These are phyloP conservation scores for Malassezia caprae DNA, from an alignment of 1,284 basidiomycete species.

Conservation along the genomic window DNA sequence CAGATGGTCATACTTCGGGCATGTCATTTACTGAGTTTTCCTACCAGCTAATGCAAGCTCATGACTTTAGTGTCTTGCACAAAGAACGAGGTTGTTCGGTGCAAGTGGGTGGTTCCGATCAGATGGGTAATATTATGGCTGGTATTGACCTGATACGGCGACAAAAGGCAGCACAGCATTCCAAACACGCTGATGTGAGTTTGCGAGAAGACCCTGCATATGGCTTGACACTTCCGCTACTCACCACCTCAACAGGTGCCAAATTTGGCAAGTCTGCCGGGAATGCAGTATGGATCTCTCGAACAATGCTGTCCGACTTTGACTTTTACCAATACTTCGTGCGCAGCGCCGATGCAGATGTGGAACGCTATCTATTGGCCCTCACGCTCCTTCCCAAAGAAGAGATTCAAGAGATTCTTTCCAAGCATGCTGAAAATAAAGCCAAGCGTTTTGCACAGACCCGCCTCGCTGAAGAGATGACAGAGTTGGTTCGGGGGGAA, in stretches of 20 bases:
- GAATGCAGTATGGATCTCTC: conserved; percentile 71
- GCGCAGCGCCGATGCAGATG: conserved; percentile 68
- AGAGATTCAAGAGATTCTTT: conserved; percentile 57
- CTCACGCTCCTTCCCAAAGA: conserved; percentile 67
- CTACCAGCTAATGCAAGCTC: conserved; percentile 92
- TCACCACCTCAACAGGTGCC: conserved; percentile 76
- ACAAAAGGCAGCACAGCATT: conserved; percentile 32
- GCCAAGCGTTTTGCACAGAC: conserved; percentile 63
- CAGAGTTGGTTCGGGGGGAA: conserved; percentile 57
- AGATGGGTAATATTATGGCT: conserved; percentile 95
- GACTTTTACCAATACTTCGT: conserved; percentile 68
- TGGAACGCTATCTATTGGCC: conserved; percentile 66
- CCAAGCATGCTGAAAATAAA: conserved; percentile 56
- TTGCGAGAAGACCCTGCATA: conserved; percentile 53
- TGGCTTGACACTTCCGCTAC: conserved; percentile 83
- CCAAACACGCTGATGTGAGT: conserved; percentile 6
- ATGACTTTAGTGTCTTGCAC: conserved; percentile 79
- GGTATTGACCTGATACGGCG: conserved; percentile 78
- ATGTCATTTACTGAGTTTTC: conserved; percentile 95
- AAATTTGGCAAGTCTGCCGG: conserved; percentile 97
- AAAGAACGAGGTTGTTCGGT: conserved; percentile 59
- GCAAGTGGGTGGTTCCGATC: conserved; percentile 91
- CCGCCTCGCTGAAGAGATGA: conserved; percentile 75
- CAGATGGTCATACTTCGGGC: conserved; percentile 51
- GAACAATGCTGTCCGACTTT: conserved; percentile 21